phyloP scores from a whole-genome alignment of 441 rosid species.

The Aquilaria agallochum region DNA sequence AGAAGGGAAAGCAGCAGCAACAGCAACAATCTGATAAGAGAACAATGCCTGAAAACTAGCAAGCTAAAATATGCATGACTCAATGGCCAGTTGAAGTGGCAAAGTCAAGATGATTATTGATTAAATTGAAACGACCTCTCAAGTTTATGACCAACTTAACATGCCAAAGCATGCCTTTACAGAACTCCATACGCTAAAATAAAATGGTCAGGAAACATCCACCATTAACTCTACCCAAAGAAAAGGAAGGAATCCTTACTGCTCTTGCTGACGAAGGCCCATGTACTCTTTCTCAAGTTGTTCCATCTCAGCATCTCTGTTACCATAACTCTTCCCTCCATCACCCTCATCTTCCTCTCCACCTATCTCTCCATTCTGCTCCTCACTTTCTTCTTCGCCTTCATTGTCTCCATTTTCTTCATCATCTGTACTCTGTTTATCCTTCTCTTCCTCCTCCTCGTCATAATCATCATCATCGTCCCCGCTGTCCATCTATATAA shows the following conservation, averaged over 20 bases:
- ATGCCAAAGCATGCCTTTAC: no score
- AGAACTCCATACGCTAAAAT: no score
- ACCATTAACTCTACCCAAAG: no score
- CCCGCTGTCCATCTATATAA: conserved; percentile 20
- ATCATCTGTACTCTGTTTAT: conserved; percentile 11
- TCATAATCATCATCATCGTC: conserved; percentile 19
- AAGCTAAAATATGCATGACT: no score
- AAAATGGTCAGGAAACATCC: no score
- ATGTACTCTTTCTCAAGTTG: conserved; percentile 81
- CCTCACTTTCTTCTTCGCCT: conserved; percentile 20
- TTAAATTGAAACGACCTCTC: no score
- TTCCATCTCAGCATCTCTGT: conserved; percentile 63
- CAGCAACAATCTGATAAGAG: no score
- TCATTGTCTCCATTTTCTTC: conserved; percentile 24
- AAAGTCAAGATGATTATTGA: no score
- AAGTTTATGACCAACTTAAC: no score
- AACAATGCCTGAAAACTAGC: no score
- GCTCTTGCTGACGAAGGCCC: conserved; percentile 67
- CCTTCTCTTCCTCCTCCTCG: conserved; percentile 16
- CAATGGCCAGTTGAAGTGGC: no score
- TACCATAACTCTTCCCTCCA: conserved; percentile 18
- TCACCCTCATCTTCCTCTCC: conserved; percentile 30
- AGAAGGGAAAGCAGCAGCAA: no score
- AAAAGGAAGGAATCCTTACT: conserved; percentile 36
- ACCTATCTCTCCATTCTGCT: conserved; percentile 12